Evolutionary conservation across 2,329 filamentous ascomycete genomes (phyloP), one percentile per base, ranked within the genome.

Genomic region (Penicillium occitanis): DNA sequence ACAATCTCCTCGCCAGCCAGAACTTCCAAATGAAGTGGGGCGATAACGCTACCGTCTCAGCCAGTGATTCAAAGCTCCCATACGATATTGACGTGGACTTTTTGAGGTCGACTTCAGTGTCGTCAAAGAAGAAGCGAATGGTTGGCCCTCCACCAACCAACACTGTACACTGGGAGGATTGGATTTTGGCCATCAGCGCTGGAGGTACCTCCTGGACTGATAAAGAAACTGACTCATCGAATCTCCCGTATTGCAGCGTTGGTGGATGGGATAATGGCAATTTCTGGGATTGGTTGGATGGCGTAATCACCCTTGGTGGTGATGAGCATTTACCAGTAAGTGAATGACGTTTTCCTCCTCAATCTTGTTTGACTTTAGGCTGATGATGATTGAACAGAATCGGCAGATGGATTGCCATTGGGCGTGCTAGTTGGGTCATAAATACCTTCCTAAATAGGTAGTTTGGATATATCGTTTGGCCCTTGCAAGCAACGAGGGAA

Each of bases 341-440:
- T 62, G 10, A 62, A 50, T 37, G 5, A 55, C 11, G 17, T 33
- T 11, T 19, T 22, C 14, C 8, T 5, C 1, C 13, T 14, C n/a
- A 2, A 13, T 55, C 6, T 22, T 19, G 3, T 35, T 35, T 55
- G 51, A 22, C 10, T 35, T 55, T 55, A 19, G 30, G 51, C 51
- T 55, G 60, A 62, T 50, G 44, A 62, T 50, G 4, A 14, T 50
- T 14, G 19, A 35, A 19, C 10, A 62, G 60, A 62, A 62, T 62
- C 60, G 60, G 19, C 60, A 62, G 25, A 62, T 62, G 60, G 60
- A 62, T 10, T 62, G 60, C 30, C 60, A 62, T 50, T 62, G 57
- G 57, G 30, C 14, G n/a, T 61, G 58, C 42, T 61, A 46, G 17
- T 46, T 22, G 14, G 5, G 3, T 37, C 19, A 57, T 37, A 22